A percentile compares a stretch with the other conserved stretches of the same genome.
Conservation (phyloP, 2,329 filamentous ascomycete species). For the Tolypocladium tundrense region DNA sequence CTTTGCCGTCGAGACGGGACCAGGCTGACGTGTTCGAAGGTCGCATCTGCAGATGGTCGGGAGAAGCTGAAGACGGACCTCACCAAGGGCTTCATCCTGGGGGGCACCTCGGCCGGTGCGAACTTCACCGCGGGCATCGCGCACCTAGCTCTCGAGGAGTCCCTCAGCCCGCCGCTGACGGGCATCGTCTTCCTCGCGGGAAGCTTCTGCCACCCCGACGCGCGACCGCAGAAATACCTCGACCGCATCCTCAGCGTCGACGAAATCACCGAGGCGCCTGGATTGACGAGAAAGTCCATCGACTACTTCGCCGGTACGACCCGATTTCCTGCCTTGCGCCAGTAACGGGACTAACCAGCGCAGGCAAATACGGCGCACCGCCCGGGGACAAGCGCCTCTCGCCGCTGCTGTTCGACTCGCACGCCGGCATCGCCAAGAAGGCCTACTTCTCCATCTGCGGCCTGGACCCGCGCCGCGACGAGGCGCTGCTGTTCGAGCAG, state of each 20-base stretch:
- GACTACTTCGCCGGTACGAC: constrained; percentile 19
- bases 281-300: constrained; percentile 24
- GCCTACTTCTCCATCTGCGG: constrained; percentile 37
- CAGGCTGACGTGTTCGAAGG: constrained; percentile 2
- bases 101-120: constrained; percentile 40
- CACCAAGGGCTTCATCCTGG: constrained; percentile 34
- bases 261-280: constrained; percentile 23
- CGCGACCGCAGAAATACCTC: constrained; percentile 25
- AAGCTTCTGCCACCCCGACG: constrained; percentile 27
- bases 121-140: constrained; percentile 37
- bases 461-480: constrained; percentile 36
- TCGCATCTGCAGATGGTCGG: constrained; percentile 10
- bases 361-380: constrained; percentile 16
- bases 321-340: no score
- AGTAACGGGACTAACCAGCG: neutral
- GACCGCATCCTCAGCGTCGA: constrained; percentile 22
- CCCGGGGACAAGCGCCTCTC: constrained; percentile 27
- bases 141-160: constrained; percentile 26
- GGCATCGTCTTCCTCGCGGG: constrained; percentile 36
- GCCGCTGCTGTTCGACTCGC: constrained; percentile 21
- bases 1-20: no score
- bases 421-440: constrained; percentile 17
- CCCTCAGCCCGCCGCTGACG: constrained; percentile 29
- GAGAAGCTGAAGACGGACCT: constrained; percentile 28
- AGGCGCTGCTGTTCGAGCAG: constrained; percentile 35